Evolutionary conservation across 2,329 filamentous ascomycete genomes (phyloP), one percentile per base, ranked within the genome.

Genomic region (Fusarium avenaceum): DNA sequence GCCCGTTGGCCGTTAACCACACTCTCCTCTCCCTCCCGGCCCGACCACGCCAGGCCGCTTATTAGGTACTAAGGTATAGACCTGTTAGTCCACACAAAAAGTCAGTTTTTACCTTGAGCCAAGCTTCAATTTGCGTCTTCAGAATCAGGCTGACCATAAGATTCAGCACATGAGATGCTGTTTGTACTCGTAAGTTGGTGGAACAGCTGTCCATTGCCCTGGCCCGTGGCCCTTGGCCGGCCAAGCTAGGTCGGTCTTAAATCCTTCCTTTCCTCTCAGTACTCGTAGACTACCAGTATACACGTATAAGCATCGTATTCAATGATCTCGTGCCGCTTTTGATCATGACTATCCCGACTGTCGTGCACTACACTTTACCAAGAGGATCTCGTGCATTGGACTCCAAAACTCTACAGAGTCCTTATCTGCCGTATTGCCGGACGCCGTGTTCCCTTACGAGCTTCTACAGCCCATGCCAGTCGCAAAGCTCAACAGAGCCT

Each of bases 241-340:
- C 22, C 30, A 50, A 59, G 42, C 52, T 50, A 69, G 52, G 47
- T 44, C 39, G 49, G 43, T 44, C 43, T 35, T 59, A 44, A 35
- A 48, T 66, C 49, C 46, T 67, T 52, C 40, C 33, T n/a, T 35
- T 35, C 15, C 33, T 35, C 33, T 35, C 14, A 9, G 26, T 26
- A 10, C 26, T 26, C 26, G 17, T 7, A 35, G 14, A 17, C 33
- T n/a, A 17, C n/a, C 15, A 7, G 24, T 24, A 24, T 24, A 24
- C 52, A 39, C 42, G 44, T 54, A 49, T 44, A 40, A 60, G 60
- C 45, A 70, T 73, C 71, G 71, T 73, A 72, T 73, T 65, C 45
- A 62, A 44, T 67, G 50, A 65, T 70, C 71, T 73, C 67, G 67
- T 73, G 71, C 67, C 54, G 55, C 71, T 56, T 54, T 53, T 69